Base-by-base conservation (phyloP, 139 green algal genomes). In the Chlamydomonas sp. region DNA sequence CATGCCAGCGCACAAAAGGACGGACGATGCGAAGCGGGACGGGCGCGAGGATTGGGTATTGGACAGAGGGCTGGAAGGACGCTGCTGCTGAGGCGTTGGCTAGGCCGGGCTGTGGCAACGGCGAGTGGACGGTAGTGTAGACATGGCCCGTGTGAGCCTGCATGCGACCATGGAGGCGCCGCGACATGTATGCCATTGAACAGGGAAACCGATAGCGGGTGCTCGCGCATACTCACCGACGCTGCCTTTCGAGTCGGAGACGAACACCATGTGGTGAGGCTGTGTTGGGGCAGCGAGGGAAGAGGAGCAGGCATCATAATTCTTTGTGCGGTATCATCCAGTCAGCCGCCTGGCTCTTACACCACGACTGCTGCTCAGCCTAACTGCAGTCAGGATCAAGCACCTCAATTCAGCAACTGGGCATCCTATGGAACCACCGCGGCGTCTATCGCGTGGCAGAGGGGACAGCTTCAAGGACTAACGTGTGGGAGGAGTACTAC, bases 271-370 rank as follows among this genome's bases (percentile, higher is more conserved):
- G 66, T 71, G 66, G 31, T 49, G 31, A 49, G 31, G 31, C 31
- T 49, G 31, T 49, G 31, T 49, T 49, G 31, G 31, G 31, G 31
- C 31, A 49, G 31, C 31, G 31, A 49, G 31, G 31, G 31, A 49
- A 49, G 31, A 49, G 31, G 31, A 49, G 31, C 31, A 49, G 31
- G 31, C 31, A 49, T 49, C 31, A 49, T 49, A 49, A 49, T 49
- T 49, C 31, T 49, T 49, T 49, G 31, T 49, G 31, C 31, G 31
- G 31, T 49, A 49, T 72, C 61, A 86, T 71, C 86, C 82, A 92
- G 59, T 17, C 78, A 63, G 16, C 82, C 82, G 58, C 89, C 83
- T 7, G 72, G 80, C 57, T 78, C 86, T 20, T 83, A 83, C 3
- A 83, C 83, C 62, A 92, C 78, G 31, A 92, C 77, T 1, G 64